Evolutionary conservation across 1,139 yeast species (phyloP).

Genomic region (Magnusiomyces sp.): DNA sequence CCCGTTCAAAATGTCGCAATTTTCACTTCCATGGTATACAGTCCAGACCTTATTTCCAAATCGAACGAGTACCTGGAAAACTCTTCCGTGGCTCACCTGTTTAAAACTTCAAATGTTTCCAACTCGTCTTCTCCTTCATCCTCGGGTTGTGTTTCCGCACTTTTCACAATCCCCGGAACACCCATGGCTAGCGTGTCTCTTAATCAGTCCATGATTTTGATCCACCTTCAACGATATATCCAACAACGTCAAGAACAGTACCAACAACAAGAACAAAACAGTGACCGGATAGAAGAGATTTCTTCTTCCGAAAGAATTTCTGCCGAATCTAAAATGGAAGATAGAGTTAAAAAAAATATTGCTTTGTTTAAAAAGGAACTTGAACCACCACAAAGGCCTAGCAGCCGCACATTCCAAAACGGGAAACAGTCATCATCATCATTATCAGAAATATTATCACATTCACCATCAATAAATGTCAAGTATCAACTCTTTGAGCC

Average conservation of each 20-base stretch:
- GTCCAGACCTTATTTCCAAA: constrained; percentile 8
- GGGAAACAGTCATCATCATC: neutral
- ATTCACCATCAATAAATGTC: neutral
- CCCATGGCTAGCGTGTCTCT: neutral
- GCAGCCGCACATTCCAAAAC: neutral
- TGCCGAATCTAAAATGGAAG: neutral
- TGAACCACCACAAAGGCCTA: neutral
- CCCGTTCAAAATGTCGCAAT: constrained; percentile 18
- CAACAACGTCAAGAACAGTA: neutral
- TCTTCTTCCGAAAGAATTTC: neutral
- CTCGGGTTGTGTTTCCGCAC: constrained; percentile 3
- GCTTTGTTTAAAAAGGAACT: constrained; percentile 4
- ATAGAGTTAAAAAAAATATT: neutral
- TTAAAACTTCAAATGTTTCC: constrained; percentile 3
- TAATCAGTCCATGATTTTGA: neutral
- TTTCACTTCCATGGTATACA: constrained; percentile 10
- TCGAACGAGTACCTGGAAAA: constrained; percentile 8
- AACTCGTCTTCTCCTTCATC: neutral
- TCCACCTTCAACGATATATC: neutral
- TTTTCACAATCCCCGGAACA: neutral
- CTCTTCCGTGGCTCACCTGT: constrained; percentile 10
- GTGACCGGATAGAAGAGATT: neutral
- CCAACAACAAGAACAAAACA: neutral
- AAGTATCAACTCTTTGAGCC: constrained; percentile 10
- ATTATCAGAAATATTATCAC: neutral